Base-by-base conservation (phyloP, 805 yeast genomes). In the Yamadazyma ubonensis region DNA sequence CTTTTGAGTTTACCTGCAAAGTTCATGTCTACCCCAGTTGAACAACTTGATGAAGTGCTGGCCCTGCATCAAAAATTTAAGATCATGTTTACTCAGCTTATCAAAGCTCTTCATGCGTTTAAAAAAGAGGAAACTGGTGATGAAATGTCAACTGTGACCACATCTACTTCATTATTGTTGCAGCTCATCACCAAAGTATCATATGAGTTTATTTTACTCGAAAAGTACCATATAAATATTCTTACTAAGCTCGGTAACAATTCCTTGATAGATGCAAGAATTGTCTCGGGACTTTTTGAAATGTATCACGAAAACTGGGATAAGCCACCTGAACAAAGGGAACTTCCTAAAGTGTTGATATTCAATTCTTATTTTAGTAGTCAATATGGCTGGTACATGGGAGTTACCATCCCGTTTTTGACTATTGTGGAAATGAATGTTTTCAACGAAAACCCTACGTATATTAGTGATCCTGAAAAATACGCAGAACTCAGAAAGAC, bases 371-470 rank as follows among this genome's bases (percentile, higher is more conserved):
- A 49, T 33, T 63, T 52, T 46, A 62, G 70, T 41, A 49, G 57
- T 7, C 64, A 63, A 41, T 65, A 61, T 45, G 49, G 65, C 2
- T 68, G 73, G 74, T 62, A 55, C 38, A 44, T 67, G 34, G 59
- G 71, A 1, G 41, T 63, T 1, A 58, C 67, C 2, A 42, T 53
- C 2, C 75, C 75, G 6, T 70, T 67, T 47, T 51, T 65, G 5
- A 46, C 63, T 22, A 57, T 69, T 3, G 42, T 63, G 33, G 75
- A 70, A 42, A 44, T 55, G 39, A 61, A 57, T 40, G 44, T 58
- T 2, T 55, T 57, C 33, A 44, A 57, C 11, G 73, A 69, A 42
- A 46, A 52, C 31, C 25, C 44, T 3, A 39, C 49, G 2, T 32
- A 50, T 5, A 41, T 57, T 14, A 43, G 39, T 15, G 54, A 60